phyloP scores from a whole-genome alignment of 2,329 filamentous ascomycete genomes.

The Colletotrichum sansevieriae region DNA sequence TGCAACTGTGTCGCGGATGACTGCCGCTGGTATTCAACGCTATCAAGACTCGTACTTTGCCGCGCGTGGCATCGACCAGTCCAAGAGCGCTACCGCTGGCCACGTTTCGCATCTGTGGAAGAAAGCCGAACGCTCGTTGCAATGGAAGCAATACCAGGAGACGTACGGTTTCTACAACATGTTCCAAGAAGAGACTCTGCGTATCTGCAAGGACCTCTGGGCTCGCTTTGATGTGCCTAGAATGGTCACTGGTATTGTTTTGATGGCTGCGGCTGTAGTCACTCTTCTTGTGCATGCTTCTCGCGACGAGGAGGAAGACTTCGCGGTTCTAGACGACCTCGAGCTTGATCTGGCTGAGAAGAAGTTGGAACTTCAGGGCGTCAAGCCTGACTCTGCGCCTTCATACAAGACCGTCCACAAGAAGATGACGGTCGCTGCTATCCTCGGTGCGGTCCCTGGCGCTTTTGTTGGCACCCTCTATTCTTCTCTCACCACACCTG shows the following conservation, averaged over 20 bases:
- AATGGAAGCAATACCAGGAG: constrained; percentile 54
- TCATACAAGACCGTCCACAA: constrained; percentile 55
- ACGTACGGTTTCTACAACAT: constrained; percentile 71
- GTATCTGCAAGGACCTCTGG: constrained; percentile 87
- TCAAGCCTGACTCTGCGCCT: constrained; percentile 46
- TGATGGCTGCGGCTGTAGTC: constrained; percentile 77
- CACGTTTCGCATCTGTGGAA: constrained; percentile 59
- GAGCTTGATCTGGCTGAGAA: constrained; percentile 72
- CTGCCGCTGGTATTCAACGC: constrained; percentile 87
- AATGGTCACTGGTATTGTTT: constrained; percentile 83
- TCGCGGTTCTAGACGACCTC: constrained; percentile 65
- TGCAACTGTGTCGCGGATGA: constrained; percentile 79
- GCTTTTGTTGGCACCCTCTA: constrained; percentile 50
- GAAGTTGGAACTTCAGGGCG: constrained; percentile 64
- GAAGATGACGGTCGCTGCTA: constrained; percentile 54
- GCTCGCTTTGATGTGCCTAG: constrained; percentile 89
- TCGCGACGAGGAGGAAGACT: constrained; percentile 67
- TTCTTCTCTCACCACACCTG: constrained; percentile 53
- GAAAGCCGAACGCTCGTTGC: constrained; percentile 61
- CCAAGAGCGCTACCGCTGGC: constrained; percentile 58
- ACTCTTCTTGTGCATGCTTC: constrained; percentile 81
- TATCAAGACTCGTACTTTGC: constrained; percentile 88
- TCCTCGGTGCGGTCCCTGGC: constrained; percentile 51
- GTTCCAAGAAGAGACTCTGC: constrained; percentile 85
- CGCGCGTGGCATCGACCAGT: constrained; percentile 76